These are phyloP conservation scores for Parascedosporium putredinis DNA, from an alignment of 2,329 filamentous ascomycete genomes.

Conservation along the genomic window DNA sequence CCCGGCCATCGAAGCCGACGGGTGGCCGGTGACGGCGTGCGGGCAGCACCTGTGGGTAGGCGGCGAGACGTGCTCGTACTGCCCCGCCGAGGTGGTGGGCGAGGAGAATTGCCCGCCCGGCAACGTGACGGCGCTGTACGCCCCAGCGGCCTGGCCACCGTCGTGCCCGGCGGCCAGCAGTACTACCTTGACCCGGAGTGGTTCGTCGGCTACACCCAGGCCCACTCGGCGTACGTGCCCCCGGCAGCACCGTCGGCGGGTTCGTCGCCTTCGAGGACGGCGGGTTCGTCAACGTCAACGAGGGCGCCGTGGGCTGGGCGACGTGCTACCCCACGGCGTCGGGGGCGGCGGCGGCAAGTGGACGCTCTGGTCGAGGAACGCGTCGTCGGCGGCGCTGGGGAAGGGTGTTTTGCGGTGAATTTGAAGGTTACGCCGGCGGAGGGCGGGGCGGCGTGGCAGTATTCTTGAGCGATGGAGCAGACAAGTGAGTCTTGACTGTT, in stretches of 20 bases:
- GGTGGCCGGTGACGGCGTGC: slow-evolving; percentile 18
- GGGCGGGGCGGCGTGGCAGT: slow-evolving; percentile 9
- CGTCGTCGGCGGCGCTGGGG: slow-evolving; percentile 3
- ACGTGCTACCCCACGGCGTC: slow-evolving; percentile 6
- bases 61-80: slow-evolving; percentile 17
- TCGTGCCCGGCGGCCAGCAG: slow-evolving; percentile 23
- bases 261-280: slow-evolving; percentile 21
- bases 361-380: slow-evolving; percentile 8
- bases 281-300: slow-evolving; percentile 23
- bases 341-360: not conserved
- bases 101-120: slow-evolving; percentile 18
- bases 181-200: slow-evolving; percentile 19
- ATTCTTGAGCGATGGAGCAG: no score
- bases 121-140: slow-evolving; percentile 16
- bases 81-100: not conserved
- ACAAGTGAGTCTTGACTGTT: no score
- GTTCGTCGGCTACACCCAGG: slow-evolving; percentile 22
- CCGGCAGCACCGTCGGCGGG: slow-evolving; percentile 16
- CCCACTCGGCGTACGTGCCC: slow-evolving; percentile 22
- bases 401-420: slow-evolving; percentile 8
- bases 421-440: slow-evolving; percentile 5
- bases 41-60: slow-evolving; percentile 16
- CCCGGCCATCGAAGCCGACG: slow-evolving; percentile 17
- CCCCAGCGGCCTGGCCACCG: slow-evolving; percentile 18
- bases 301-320: slow-evolving; percentile 19